A percentile compares a stretch with the other conserved stretches of the same genome.
phyloP scores from a whole-genome alignment of 352 stramenopile genomes.

The Poterioochromonas sp. region DNA sequence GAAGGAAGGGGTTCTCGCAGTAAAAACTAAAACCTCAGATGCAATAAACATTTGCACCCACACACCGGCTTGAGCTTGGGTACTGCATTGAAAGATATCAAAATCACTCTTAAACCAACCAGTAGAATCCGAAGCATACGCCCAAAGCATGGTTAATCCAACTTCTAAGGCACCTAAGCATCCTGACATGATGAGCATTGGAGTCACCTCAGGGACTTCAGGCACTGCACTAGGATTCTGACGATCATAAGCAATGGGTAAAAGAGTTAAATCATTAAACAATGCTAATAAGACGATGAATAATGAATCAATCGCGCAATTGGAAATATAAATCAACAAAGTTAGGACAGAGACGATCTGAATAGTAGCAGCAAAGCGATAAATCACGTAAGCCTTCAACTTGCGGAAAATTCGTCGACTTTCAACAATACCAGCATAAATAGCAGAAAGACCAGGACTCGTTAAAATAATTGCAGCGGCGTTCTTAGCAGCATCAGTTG shows the following conservation, averaged over 20 bases:
- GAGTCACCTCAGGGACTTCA: neutral
- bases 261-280: conserved; percentile 84
- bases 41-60: conserved; percentile 18
- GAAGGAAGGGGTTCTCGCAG: neutral
- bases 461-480: conserved; percentile 85
- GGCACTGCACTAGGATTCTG: neutral
- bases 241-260: conserved; percentile 57
- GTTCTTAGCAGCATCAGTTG: conserved; percentile 69
- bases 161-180: conserved; percentile 1
- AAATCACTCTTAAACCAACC: neutral
- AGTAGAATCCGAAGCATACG: neutral
- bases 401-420: conserved; percentile 82
- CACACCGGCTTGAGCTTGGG: neutral
- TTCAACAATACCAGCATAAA: conserved; percentile 68
- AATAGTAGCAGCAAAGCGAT: conserved; percentile 73
- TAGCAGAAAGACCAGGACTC: conserved; percentile 76
- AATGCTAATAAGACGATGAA: conserved; percentile 73
- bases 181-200: neutral
- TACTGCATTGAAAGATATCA: neutral
- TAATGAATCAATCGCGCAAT: neutral
- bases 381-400: conserved; percentile 84
- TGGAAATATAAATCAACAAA: conserved; percentile 63
- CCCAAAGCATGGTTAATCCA: neutral
- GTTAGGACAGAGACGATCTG: conserved; percentile 81
- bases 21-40: conserved; percentile 17